Evolutionary conservation across 2,329 filamentous ascomycete species (phyloP).

Genomic region (Colletotrichum siamense): DNA sequence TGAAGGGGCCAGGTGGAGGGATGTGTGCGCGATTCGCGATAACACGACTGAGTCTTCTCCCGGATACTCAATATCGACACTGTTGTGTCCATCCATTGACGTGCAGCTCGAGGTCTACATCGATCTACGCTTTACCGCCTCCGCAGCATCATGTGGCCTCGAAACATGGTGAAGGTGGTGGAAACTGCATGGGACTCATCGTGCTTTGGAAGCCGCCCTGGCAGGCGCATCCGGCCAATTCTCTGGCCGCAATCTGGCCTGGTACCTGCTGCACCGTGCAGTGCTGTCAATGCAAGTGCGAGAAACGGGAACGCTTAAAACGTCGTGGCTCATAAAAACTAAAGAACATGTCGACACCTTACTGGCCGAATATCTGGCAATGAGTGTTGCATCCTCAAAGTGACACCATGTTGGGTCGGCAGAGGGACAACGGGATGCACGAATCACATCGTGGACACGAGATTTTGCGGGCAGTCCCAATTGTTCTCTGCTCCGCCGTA

Average conservation of each 20-base stretch:
- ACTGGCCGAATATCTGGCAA: slow-evolving; percentile 8
- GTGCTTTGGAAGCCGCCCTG: not conserved
- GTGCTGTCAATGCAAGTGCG: slow-evolving; percentile 3
- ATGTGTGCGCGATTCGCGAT: not conserved
- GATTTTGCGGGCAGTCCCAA: not conserved
- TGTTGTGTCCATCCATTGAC: not conserved
- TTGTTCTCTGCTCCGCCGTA: not conserved
- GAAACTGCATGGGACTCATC: not conserved
- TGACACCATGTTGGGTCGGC: slow-evolving; percentile 5
- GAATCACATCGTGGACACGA: slow-evolving; percentile 19
- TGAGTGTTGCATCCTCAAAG: slow-evolving; percentile 20
- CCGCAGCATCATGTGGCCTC: slow-evolving; percentile 11
- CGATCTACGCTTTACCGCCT: not conserved
- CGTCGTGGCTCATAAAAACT: not conserved
- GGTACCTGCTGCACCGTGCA: slow-evolving; percentile 21
- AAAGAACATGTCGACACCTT: not conserved
- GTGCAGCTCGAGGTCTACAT: not conserved
- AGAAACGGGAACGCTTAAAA: not conserved
- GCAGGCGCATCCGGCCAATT: not conserved
- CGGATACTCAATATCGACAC: not conserved
- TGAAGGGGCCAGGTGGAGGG: slow-evolving; percentile 15
- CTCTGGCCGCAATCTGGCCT: not conserved
- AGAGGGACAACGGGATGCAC: slow-evolving; percentile 11
- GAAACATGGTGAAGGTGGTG: not conserved
- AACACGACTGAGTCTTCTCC: not conserved